A percentile compares a stretch with the other conserved stretches of the same genome.
Conservation (phyloP, 2,329 filamentous ascomycete genomes). For the Scedosporium dehoogii region DNA sequence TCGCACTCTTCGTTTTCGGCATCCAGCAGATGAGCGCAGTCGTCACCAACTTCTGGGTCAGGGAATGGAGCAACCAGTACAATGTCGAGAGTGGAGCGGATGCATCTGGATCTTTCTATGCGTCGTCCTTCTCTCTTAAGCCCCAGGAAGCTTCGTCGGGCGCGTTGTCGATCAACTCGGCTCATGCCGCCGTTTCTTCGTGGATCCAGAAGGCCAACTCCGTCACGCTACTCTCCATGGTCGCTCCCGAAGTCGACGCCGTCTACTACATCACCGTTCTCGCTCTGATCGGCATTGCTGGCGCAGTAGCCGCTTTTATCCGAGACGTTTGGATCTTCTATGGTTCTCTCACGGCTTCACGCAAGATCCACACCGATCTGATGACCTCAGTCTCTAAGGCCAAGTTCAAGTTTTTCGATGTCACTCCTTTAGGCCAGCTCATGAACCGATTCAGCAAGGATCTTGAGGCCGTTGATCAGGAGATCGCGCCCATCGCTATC, state of each 20-base stretch:
- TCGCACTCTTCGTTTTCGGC: conserved; percentile 64
- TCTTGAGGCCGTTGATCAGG: conserved; percentile 87
- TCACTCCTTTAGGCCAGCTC: conserved; percentile 86
- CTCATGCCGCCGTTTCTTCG: background rate
- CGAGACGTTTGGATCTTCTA: conserved; percentile 86
- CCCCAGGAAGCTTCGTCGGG: conserved; percentile 1
- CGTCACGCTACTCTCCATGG: conserved; percentile 3
- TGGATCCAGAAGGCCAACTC: conserved; percentile 6
- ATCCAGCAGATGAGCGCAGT: conserved; percentile 79
- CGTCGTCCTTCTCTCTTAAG: background rate
- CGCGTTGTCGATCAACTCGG: background rate
- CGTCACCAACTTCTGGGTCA: conserved; percentile 88
- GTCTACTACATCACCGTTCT: conserved; percentile 79
- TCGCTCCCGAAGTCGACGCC: conserved; percentile 54
- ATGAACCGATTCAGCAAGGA: conserved; percentile 99
- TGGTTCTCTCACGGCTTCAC: conserved; percentile 81
- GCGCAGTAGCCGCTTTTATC: conserved; percentile 70
- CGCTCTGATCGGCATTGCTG: conserved; percentile 65
- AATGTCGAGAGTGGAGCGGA: background rate
- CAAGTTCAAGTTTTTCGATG: conserved; percentile 96
- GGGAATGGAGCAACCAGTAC: conserved; percentile 91
- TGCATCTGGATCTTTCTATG: background rate
- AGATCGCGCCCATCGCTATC: conserved; percentile 87
- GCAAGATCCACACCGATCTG: conserved; percentile 68
- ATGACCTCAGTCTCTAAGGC: conserved; percentile 75